These are phyloP conservation scores for Eucalyptus dawsonii DNA, from an alignment of 345 rosid genomes.

Conservation along the genomic window DNA sequence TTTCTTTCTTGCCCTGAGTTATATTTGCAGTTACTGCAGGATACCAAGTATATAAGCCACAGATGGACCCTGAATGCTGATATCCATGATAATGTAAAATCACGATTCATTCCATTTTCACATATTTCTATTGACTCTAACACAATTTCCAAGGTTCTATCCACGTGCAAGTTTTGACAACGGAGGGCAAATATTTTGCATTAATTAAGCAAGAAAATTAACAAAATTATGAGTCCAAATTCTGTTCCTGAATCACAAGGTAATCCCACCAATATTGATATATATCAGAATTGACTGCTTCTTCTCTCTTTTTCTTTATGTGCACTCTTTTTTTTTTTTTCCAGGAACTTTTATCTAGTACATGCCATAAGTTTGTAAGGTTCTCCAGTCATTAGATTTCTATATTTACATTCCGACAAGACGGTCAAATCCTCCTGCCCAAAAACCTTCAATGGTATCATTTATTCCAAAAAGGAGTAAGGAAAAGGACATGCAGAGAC, in stretches of 20 bases:
- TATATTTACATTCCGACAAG: not conserved
- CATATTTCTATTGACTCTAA: not conserved
- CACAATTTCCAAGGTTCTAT: not conserved
- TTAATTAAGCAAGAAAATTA: not conserved
- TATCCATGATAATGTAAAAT: not conserved
- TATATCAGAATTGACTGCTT: not conserved
- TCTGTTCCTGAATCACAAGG: not conserved
- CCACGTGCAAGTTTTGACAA: not conserved
- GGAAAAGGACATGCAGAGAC: not conserved
- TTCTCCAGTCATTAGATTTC: not conserved
- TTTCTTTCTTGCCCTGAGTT: not conserved
- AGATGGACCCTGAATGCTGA: not conserved
- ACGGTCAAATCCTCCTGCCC: not conserved
- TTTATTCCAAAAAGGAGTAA: not conserved
- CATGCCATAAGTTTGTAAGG: not conserved
- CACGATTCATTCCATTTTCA: not conserved
- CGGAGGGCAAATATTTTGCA: not conserved
- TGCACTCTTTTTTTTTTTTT: not conserved
- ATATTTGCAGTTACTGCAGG: not conserved
- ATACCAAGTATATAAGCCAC: not conserved
- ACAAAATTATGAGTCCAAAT: not conserved
- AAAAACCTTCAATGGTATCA: not conserved
- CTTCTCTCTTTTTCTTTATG: not conserved
- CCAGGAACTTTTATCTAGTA: not conserved
- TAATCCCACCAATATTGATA: not conserved